phyloP scores from a whole-genome alignment of 2,329 filamentous ascomycete genomes.

The Cladosporium halotolerans region DNA sequence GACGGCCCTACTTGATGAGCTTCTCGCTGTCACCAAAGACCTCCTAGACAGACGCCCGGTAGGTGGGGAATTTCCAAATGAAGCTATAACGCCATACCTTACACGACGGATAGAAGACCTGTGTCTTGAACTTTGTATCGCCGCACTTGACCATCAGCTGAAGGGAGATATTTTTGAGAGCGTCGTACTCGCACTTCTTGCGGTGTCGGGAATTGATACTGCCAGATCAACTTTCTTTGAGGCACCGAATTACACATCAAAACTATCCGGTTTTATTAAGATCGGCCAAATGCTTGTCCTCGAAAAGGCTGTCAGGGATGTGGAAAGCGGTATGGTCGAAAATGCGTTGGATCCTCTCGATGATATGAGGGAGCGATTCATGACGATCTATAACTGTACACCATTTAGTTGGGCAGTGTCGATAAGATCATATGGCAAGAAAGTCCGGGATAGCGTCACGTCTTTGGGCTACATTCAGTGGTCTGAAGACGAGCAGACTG shows the following conservation, averaged over 20 bases:
- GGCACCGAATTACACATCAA: slow-evolving; percentile 13
- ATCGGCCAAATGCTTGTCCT: slow-evolving; percentile 20
- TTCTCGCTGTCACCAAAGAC: not conserved
- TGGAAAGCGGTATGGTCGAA: not conserved
- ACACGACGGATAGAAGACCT: slow-evolving; percentile 1
- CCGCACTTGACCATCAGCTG: slow-evolving; percentile 17
- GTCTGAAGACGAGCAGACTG: not conserved
- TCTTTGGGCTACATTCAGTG: not conserved
- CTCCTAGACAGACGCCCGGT: not conserved
- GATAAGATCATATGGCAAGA: not conserved
- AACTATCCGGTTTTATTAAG: slow-evolving; percentile 21
- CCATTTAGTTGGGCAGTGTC: slow-evolving; percentile 1
- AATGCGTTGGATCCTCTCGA: not conserved
- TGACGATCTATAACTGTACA: not conserved
- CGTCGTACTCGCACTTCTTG: slow-evolving; percentile 16
- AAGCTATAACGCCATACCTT: not conserved
- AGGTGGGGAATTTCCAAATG: not conserved
- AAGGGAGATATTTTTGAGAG: slow-evolving; percentile 17
- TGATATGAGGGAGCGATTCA: slow-evolving; percentile 1
- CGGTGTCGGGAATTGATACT: slow-evolving; percentile 14
- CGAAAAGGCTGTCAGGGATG: slow-evolving; percentile 12
- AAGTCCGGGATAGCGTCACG: not conserved
- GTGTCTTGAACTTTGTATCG: slow-evolving; percentile 16
- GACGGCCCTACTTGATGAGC: slow-evolving; percentile 5
- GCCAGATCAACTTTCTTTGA: slow-evolving; percentile 9